Base-by-base conservation (phyloP, 1,139 yeast genomes). In the Blastobotrys raffinosifermentans region DNA sequence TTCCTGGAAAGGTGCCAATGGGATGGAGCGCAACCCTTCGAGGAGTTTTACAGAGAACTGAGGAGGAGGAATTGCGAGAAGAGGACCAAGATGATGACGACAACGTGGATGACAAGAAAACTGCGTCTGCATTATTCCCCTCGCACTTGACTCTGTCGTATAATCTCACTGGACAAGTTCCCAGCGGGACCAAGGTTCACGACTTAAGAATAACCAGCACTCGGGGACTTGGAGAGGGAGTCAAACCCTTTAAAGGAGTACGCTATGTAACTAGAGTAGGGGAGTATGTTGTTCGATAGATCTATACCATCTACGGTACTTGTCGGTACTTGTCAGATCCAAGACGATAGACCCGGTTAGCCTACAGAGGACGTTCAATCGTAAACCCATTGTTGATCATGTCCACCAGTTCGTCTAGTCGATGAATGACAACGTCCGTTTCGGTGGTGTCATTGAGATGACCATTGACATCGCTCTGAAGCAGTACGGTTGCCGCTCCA, bases 221-320 rank as follows among this genome's bases (percentile, higher is more conserved):
- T 4, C 69, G 71, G 46, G 89, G 91, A 0, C 50, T 75, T 48
- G 74, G 75, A 11, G 79, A 75, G 3, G 67, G 72, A 2, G 79
- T 77, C 14, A 81, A 79, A 52, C 94, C 95, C 0, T 91, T 79
- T 66, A 91, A 89, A 57, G 97, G 98, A 1, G 96, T 89, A 19
- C 83, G 89, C 54, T 89, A 89, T 55, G 64, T 74, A 9, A 78
- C 96, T 4, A 63, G 64, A 37, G 70, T 84, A 0, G 86, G 82
- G 0, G 77, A 80, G 41, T 77, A 65, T 52, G 61, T 76, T 16
- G 64, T 78, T 14, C 60, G 80, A 41, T 63, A 50, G 44, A 23
- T 8, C 4, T 15, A 16, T 16, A 10, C 23, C 22, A 19, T n/a
- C 33, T 3, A 11, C 3, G 21, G 23, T 25, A 3, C 19, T 15